Percentiles rank a stretch among this genome's conserved stretches.
Evolutionary conservation across 768 basidiomycete genomes (phyloP).

Genomic region (Daedaleopsis nitida): DNA sequence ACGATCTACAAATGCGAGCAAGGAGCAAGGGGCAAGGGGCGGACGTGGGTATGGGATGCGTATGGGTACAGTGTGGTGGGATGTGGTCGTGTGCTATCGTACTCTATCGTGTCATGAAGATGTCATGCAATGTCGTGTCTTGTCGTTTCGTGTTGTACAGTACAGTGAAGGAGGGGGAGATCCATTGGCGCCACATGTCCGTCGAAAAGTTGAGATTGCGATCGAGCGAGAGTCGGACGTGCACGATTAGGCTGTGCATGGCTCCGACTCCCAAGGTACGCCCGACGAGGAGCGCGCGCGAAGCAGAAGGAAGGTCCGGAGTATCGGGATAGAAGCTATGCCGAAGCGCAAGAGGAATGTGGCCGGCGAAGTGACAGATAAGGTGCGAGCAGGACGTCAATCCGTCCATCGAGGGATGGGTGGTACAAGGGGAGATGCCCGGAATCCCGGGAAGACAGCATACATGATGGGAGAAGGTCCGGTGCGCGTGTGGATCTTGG

Average conservation of each 20-base stretch:
- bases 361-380: background rate
- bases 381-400: conserved; percentile 1
- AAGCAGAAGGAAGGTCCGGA: background rate
- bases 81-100: background rate
- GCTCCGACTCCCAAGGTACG: background rate
- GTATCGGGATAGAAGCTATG: background rate
- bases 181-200: background rate
- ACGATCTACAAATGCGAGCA: background rate
- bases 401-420: background rate
- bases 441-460: background rate
- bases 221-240: background rate
- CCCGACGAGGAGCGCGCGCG: too few relatives aligned
- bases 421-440: background rate
- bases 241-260: background rate
- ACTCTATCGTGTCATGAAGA: background rate
- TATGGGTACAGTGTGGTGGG: background rate
- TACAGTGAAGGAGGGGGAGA: background rate
- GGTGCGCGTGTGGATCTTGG: background rate
- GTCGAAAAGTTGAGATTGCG: background rate
- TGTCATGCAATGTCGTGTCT: background rate
- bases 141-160: background rate
- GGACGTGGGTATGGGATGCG: background rate
- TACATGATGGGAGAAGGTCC: background rate
- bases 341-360: background rate
- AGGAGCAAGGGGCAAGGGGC: background rate